Percentiles rank a stretch among this genome's conserved stretches.
Conservation (phyloP, 2,329 filamentous ascomycete species). For the Cladosporium colombiae region DNA sequence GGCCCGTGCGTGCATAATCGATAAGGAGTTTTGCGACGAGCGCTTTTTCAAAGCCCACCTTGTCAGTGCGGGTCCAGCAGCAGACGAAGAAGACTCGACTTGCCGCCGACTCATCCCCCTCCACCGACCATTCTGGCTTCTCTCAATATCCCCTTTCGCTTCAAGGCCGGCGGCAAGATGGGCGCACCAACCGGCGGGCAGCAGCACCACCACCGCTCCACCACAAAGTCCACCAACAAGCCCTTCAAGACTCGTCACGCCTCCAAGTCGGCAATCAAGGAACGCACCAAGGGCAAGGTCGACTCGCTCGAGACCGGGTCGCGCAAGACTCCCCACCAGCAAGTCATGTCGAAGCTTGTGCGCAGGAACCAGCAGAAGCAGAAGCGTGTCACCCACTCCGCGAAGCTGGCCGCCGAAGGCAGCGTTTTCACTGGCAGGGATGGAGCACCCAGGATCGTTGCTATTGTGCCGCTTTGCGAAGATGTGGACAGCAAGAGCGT, state of each 20-base stretch:
- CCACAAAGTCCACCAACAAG: slow-evolving; percentile 87
- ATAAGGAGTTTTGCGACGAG: slow-evolving; percentile 9
- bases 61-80: slow-evolving; percentile 7
- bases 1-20: slow-evolving; percentile 13
- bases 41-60: slow-evolving; percentile 18
- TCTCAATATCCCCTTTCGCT: slow-evolving; percentile 65
- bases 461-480: slow-evolving; percentile 78
- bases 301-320: slow-evolving; percentile 68
- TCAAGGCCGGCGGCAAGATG: slow-evolving; percentile 68
- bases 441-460: slow-evolving; percentile 84
- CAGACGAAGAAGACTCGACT: slow-evolving; percentile 2
- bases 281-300: slow-evolving; percentile 83
- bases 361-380: slow-evolving; percentile 94
- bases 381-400: slow-evolving; percentile 78
- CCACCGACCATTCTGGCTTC: slow-evolving; percentile 15
- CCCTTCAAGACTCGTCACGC: slow-evolving; percentile 89
- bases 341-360: slow-evolving; percentile 96
- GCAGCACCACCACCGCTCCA: slow-evolving; percentile 84
- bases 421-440: slow-evolving; percentile 84
- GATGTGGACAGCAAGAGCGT: slow-evolving; percentile 69
- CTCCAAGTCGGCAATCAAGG: slow-evolving; percentile 83
- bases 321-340: slow-evolving; percentile 89
- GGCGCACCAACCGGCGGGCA: slow-evolving; percentile 40
- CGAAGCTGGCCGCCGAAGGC: slow-evolving; percentile 75
- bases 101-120: neutral